These are phyloP conservation scores for Holtermanniella nyarrowii DNA, from an alignment of 768 basidiomycete species.

Conservation along the genomic window DNA sequence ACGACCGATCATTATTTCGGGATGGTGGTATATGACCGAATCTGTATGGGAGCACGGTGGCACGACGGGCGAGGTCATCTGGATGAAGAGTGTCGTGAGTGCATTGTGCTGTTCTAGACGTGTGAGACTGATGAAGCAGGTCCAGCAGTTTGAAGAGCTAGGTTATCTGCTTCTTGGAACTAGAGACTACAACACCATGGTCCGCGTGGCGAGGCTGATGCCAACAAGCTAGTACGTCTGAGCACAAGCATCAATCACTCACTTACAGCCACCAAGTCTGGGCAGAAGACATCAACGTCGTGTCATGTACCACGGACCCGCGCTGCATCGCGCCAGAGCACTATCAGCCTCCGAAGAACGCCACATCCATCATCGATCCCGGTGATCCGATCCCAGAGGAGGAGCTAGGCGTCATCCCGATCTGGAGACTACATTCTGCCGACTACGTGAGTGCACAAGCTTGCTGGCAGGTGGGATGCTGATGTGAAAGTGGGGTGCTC, in stretches of 20 bases:
- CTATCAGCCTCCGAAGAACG: constrained; percentile 20
- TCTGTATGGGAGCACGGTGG: constrained; percentile 3
- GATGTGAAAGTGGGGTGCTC: constrained; percentile 28
- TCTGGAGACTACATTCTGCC: constrained; percentile 26
- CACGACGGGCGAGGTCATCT: constrained; percentile 26
- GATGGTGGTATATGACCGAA: constrained; percentile 30
- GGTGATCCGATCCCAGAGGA: constrained; percentile 26
- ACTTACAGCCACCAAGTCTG: constrained; percentile 21
- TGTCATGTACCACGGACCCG: constrained; percentile 36
- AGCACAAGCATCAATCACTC: background rate
- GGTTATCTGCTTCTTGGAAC: constrained; percentile 15
- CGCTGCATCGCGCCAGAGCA: constrained; percentile 31
- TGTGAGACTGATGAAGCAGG: constrained; percentile 1
- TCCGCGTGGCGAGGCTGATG: constrained; percentile 31
- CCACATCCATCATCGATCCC: constrained; percentile 2
- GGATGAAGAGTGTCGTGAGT: background rate
- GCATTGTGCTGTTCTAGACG: no score
- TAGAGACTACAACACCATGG: constrained; percentile 29
- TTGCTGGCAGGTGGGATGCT: constrained; percentile 2
- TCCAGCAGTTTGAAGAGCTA: constrained; percentile 15
- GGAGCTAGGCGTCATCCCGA: constrained; percentile 35
- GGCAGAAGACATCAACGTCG: constrained; percentile 20
- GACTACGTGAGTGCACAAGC: constrained; percentile 30
- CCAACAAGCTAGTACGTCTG: constrained; percentile 36
- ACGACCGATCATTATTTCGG: constrained; percentile 23